A percentile compares a stretch with the other conserved stretches of the same genome.
These are phyloP conservation scores for Cucurbita maxima DNA, from an alignment of 306 rosid species.

Conservation along the genomic window DNA sequence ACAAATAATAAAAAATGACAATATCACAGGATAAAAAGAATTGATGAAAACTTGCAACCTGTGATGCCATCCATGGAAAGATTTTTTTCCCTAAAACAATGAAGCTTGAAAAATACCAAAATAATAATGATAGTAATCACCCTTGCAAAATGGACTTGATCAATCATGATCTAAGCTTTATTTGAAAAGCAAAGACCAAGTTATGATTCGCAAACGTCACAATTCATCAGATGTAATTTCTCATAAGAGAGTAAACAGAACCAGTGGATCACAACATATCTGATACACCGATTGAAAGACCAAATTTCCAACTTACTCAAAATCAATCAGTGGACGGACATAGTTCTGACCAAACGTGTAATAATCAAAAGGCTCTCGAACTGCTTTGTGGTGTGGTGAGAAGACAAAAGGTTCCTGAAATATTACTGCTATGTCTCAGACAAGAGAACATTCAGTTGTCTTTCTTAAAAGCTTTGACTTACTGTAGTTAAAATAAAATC, in stretches of 20 bases:
- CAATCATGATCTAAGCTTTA: not conserved
- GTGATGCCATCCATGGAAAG: not conserved
- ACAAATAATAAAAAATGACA: not conserved
- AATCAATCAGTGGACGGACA: constrained; percentile 84
- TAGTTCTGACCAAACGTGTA: constrained; percentile 83
- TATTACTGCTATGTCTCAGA: constrained; percentile 19
- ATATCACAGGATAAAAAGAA: not conserved
- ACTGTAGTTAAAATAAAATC: not conserved
- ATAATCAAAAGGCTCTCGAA: constrained; percentile 95
- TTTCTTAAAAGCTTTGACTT: constrained; percentile 8
- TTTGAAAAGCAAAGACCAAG: not conserved
- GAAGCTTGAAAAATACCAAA: not conserved
- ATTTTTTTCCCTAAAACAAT: not conserved
- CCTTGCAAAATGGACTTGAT: not conserved
- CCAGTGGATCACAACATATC: not conserved
- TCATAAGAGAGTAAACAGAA: not conserved
- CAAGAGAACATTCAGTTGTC: constrained; percentile 6
- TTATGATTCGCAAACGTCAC: not conserved
- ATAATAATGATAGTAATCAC: not conserved
- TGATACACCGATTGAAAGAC: constrained; percentile 13
- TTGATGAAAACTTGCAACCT: not conserved
- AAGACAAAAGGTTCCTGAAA: constrained; percentile 91
- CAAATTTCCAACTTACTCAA: constrained; percentile 39
- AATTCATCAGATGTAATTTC: not conserved
- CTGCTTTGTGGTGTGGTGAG: constrained; percentile 71